These are phyloP conservation scores for Macroventuria anomochaeta DNA, from an alignment of 2,329 filamentous ascomycete genomes.

Conservation along the genomic window DNA sequence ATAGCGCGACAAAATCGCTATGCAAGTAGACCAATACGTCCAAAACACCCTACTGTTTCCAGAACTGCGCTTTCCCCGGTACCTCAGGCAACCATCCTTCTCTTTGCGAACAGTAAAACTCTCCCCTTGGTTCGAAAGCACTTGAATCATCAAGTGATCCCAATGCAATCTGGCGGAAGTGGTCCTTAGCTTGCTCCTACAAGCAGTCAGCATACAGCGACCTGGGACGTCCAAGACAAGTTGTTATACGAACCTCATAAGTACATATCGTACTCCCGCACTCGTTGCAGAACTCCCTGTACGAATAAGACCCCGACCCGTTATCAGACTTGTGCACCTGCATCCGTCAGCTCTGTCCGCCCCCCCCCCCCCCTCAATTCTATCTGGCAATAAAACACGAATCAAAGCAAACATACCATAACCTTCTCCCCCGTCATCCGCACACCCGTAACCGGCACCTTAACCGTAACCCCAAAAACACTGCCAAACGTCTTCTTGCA, in stretches of 20 bases:
- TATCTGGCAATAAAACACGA: neutral
- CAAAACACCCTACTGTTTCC: slow-evolving; percentile 3
- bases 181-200: slow-evolving; percentile 31
- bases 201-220: neutral
- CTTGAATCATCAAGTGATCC: slow-evolving; percentile 35
- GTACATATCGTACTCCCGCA: slow-evolving; percentile 61
- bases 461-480: slow-evolving; percentile 60
- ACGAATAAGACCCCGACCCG: slow-evolving; percentile 55
- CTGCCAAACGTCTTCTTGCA: slow-evolving; percentile 63
- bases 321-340: slow-evolving; percentile 58
- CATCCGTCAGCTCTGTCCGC: slow-evolving; percentile 8
- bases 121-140: slow-evolving; percentile 58
- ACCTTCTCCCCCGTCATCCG: slow-evolving; percentile 39
- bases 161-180: slow-evolving; percentile 32
- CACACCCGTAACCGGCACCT: slow-evolving; percentile 56
- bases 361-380: neutral
- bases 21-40: neutral
- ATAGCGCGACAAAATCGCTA: too few relatives aligned
- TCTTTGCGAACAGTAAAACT: slow-evolving; percentile 71
- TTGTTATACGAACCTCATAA: slow-evolving; percentile 49
- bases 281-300: slow-evolving; percentile 60
- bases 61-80: slow-evolving; percentile 24
- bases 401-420: slow-evolving; percentile 15
- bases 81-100: slow-evolving; percentile 34
- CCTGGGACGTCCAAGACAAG: neutral